Evolutionary conservation across 108 stramenopile genomes (phyloP), one percentile per base, ranked within the genome.

Genomic region (Cyclotella distinguenda): DNA sequence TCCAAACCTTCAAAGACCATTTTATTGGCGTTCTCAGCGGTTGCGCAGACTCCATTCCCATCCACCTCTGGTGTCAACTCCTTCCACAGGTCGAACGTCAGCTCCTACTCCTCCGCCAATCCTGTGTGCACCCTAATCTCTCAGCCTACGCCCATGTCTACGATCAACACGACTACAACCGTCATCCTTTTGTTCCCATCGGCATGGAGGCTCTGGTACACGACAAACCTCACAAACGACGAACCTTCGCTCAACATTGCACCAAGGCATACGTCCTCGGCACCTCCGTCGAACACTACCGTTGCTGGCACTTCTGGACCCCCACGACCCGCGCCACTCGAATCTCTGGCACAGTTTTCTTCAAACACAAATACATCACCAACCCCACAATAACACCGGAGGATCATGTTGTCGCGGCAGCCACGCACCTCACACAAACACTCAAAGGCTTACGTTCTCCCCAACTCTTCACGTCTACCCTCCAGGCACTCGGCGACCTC

Each of bases 1-100:
- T 77, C 16, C 76, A 52, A 18, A 82, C 80, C 12, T 82, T 60
- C 39, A 60, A 72, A 51, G 68, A 77, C 36, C 80, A 82, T 42
- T 77, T 77, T 51, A 56, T 81, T 25, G 51, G 76, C 2, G 57
- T 54, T n/a, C 60, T 82, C 40, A 51, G 61, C 71, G 21, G 56
- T 26, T 61, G 51, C 18, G 33, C 72, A 33, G 25, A 27, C 13
- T 33, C 61, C 10, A 78, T 74, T 36, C 76, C 76, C 28, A 11
- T 74, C 15, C 54, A 59, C 30, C 45, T 68, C 11, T 78, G 76
- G 81, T 56, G 51, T 42, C 23, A 60, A n/a, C 59, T 77, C 31
- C 48, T 83, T 31, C 70, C 67, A 32, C 82, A 80, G 23, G 47
- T 64, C 0, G 22, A 31, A 34, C 30, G 47, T n/a, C 74, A 77